Conservation (phyloP, 2,329 filamentous ascomycete genomes). For the Truncatella angustata region DNA sequence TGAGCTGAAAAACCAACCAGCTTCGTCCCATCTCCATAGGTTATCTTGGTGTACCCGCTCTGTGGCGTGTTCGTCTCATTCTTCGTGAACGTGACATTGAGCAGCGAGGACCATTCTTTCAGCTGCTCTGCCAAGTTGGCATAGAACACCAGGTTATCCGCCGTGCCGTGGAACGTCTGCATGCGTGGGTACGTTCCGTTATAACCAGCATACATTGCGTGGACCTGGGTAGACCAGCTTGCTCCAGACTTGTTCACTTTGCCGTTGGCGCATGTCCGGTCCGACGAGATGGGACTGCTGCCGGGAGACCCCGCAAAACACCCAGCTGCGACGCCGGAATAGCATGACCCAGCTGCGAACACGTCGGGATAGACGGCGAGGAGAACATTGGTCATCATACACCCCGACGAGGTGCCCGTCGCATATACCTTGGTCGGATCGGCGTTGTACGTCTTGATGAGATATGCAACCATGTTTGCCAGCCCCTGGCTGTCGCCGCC, state of each 20-base stretch:
- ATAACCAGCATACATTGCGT: slow-evolving; percentile 30
- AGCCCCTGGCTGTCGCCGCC: slow-evolving; percentile 57
- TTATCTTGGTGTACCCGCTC: slow-evolving; percentile 8
- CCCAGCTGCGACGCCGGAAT: slow-evolving; percentile 43
- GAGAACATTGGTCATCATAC: slow-evolving; percentile 51
- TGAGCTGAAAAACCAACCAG: slow-evolving; percentile 10
- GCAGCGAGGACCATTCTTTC: slow-evolving; percentile 38
- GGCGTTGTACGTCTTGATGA: slow-evolving; percentile 49
- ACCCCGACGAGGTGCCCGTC: slow-evolving; percentile 45
- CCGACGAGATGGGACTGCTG: slow-evolving; percentile 14
- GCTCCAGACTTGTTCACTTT: slow-evolving; percentile 33
- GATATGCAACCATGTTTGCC: slow-evolving; percentile 58
- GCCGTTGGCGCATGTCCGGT: slow-evolving; percentile 39
- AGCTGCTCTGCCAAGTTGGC: slow-evolving; percentile 37
- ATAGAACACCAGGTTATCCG: slow-evolving; percentile 35
- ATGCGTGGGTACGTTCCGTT: slow-evolving; percentile 29
- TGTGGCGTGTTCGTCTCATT: slow-evolving; percentile 8
- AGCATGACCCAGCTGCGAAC: slow-evolving; percentile 42
- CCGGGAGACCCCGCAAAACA: slow-evolving; percentile 31
- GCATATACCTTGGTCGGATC: slow-evolving; percentile 52
- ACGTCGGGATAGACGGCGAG: slow-evolving; percentile 45
- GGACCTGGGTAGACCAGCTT: slow-evolving; percentile 41
- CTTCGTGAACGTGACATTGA: slow-evolving; percentile 22
- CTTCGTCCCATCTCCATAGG: slow-evolving; percentile 12
- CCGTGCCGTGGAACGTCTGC: slow-evolving; percentile 29